Evolutionary conservation across 2,329 filamentous ascomycete genomes (phyloP), one percentile per base, ranked within the genome.

Genomic region (Colletotrichum falcatum): DNA sequence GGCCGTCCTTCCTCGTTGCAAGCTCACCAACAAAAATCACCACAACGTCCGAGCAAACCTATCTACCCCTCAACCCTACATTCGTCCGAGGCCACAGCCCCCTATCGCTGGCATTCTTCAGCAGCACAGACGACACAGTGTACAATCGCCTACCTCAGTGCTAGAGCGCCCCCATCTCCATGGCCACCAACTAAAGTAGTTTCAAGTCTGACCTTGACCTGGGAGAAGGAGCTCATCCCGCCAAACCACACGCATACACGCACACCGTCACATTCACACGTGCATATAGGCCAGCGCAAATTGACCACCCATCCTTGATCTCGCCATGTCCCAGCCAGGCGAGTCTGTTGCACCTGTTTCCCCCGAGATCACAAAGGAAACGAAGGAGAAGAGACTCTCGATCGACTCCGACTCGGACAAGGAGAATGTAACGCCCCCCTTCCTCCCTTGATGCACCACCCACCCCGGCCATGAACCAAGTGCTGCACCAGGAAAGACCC

Each of bases 321-420:
- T 67, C 73, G 74, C 67, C 74, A 82, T 82, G 80, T 77, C 79
- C 73, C 79, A 80, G 74, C 75, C 74, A 64, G 77, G 77, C 67
- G 77, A 79, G 60, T 72, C 70, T 70, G 74, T 74, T 64, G 77
- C 35, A 53, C 49, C 59, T 16, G 49, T 54, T 54, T 54, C 60
- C 18, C 35, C 35, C n/a, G 60, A 62, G 23, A 46, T 76, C 53
- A 72, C 74, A 62, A 74, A 74, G 48, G 68, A 49, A 35, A 49
- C 65, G 37, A 67, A 70, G 60, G 72, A 71, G 26, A 73, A 61
- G 70, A 72, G 72, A 51, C 65, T 69, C 30, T 72, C 70, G 37
- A 58, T 55, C 6, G 62, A 56, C 28, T 69, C 65, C 46, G 62
- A 66, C 39, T 73, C 72, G 42, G 72, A 73, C 37, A 72, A 71